Evolutionary conservation across 495 filamentous ascomycete species (phyloP).

Genomic region (Thermothielavioides terrestris): DNA sequence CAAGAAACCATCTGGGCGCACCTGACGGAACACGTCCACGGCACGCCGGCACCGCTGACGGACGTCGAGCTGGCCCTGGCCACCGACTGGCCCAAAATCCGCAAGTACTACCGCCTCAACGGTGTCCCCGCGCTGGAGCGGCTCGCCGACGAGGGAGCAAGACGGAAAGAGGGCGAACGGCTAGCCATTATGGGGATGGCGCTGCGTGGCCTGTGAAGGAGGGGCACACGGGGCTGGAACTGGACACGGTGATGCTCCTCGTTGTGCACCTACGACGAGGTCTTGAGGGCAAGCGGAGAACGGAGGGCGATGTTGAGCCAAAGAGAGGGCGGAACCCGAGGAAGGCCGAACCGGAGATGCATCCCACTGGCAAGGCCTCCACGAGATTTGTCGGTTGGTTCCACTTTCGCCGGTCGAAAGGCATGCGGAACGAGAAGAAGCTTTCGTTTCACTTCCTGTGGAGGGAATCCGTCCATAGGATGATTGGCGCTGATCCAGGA

Average conservation of each 20-base stretch:
- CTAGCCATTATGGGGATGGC: conserved; percentile 64
- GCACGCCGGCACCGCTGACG: conserved; percentile 50
- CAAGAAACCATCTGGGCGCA: conserved; percentile 53
- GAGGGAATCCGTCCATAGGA: too few species aligned
- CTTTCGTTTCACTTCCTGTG: too few species aligned
- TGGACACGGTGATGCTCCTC: background rate
- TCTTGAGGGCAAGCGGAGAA: too few species aligned
- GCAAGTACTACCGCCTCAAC: conserved; percentile 77
- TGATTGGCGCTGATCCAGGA: background rate
- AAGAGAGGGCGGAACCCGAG: too few species aligned
- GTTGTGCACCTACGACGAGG: too few species aligned
- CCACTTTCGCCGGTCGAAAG: too few species aligned
- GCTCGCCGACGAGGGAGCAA: conserved; percentile 24
- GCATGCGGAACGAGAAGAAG: too few species aligned
- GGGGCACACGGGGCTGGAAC: background rate
- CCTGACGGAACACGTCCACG: conserved; percentile 53
- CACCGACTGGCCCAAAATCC: conserved; percentile 60
- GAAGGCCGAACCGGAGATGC: too few species aligned
- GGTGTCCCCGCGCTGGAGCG: conserved; percentile 35
- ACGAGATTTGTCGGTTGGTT: too few species aligned
- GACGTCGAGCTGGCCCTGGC: conserved; percentile 50
- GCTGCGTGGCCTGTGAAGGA: conserved; percentile 47
- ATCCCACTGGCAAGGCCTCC: too few species aligned
- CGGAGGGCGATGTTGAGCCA: too few species aligned
- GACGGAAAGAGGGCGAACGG: conserved; percentile 49